Percentiles rank a stretch among this genome's conserved stretches.
phyloP scores from a whole-genome alignment of 768 basidiomycete species.

The Fomitopsis pulvina region DNA sequence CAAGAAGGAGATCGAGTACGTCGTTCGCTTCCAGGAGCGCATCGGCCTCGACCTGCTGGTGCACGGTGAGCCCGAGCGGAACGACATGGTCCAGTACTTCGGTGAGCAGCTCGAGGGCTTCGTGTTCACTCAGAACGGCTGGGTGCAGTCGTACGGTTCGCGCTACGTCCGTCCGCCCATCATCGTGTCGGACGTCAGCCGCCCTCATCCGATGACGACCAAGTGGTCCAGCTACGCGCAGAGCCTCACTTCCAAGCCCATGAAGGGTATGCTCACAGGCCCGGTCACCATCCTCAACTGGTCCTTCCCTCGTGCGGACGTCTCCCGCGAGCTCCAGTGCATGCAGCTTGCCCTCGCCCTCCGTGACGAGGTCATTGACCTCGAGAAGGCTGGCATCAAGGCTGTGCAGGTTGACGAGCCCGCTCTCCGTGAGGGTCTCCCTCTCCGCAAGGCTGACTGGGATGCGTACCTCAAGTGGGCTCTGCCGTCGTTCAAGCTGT shows the following conservation, averaged over 20 bases:
- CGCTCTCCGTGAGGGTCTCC: constrained; percentile 98
- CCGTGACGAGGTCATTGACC: constrained; percentile 96
- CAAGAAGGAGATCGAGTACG: constrained; percentile 91
- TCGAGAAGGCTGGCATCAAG: constrained; percentile 92
- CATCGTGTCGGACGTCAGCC: constrained; percentile 96
- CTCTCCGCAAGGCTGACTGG: constrained; percentile 96
- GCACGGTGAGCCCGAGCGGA: constrained; percentile 98
- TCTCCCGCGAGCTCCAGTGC: constrained; percentile 92
- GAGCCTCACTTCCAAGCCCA: constrained; percentile 85
- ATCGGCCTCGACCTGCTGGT: constrained; percentile 95
- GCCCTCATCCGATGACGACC: constrained; percentile 89
- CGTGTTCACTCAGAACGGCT: constrained; percentile 96
- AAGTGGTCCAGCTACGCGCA: constrained; percentile 97
- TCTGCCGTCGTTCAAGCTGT: constrained; percentile 96
- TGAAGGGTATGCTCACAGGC: constrained; percentile 99
- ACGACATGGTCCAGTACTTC: constrained; percentile 99
- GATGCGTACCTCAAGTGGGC: constrained; percentile 96
- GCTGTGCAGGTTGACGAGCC: constrained; percentile 99
- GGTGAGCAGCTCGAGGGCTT: constrained; percentile 94
- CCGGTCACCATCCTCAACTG: constrained; percentile 99
- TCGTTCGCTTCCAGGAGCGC: constrained; percentile 96
- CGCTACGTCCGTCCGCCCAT: constrained; percentile 99
- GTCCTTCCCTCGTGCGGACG: constrained; percentile 99
- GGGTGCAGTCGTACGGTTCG: constrained; percentile 99
- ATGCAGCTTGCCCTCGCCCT: constrained; percentile 97